These are phyloP conservation scores for Saturnispora besseyi DNA, from an alignment of 805 yeast genomes.

Conservation along the genomic window DNA sequence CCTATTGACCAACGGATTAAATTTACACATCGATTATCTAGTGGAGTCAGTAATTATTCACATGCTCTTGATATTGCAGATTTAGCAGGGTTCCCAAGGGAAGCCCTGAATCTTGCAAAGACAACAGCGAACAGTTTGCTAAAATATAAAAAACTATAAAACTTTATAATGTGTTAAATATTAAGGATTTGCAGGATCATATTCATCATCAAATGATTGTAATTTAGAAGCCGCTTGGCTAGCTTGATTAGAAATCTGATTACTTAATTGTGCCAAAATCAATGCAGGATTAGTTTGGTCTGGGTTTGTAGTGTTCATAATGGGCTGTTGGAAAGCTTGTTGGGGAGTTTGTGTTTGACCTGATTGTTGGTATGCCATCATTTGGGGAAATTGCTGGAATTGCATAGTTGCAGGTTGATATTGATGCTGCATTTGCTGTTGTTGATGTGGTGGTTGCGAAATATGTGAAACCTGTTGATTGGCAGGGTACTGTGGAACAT, in stretches of 20 bases:
- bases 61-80: slow-evolving; percentile 72
- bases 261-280: slow-evolving; percentile 13
- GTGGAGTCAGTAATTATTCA: slow-evolving; percentile 66
- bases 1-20: slow-evolving; percentile 27
- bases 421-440: slow-evolving; percentile 10
- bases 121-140: slow-evolving; percentile 21
- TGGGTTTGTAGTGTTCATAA: neutral
- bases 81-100: slow-evolving; percentile 67
- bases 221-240: neutral
- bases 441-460: slow-evolving; percentile 10
- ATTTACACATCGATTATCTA: slow-evolving; percentile 48
- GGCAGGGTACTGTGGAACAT: neutral
- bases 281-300: slow-evolving; percentile 9
- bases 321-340: slow-evolving; percentile 1
- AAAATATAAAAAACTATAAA: neutral
- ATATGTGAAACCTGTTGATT: neutral
- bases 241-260: slow-evolving; percentile 1
- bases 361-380: slow-evolving; percentile 12
- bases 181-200: slow-evolving; percentile 17
- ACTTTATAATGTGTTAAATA: slow-evolving; percentile 1
- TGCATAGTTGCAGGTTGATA: slow-evolving; percentile 9
- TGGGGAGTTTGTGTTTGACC: slow-evolving; percentile 10
- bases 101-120: slow-evolving; percentile 47
- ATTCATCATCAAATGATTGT: slow-evolving; percentile 15
- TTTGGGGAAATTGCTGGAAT: neutral